Base-by-base conservation (phyloP, 495 filamentous ascomycete species). In the Talaromyces ruber region DNA sequence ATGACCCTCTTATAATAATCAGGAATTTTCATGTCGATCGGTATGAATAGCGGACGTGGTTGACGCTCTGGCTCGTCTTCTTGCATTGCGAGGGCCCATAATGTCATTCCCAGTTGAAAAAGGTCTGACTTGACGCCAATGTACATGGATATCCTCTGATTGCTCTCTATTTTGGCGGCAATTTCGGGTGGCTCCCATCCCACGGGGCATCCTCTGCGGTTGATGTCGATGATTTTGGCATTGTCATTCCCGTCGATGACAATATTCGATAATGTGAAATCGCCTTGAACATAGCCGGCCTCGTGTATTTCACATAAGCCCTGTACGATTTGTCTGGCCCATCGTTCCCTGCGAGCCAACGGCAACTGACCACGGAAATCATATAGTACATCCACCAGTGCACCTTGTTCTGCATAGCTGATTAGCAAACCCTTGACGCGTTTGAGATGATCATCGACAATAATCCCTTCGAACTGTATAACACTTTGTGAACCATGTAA, bases 111-210 rank as follows among this genome's bases (percentile, higher is more conserved):
- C 3, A 98, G 80, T 68, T 98, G 94, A 68, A 87, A 98, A 2
- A 98, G 79, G 72, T 98, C 94, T 0, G 93, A 96, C 72, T 98
- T 98, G 73, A 97, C 91, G 5, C 94, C 94, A 70, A 98, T 98
- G 70, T 96, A 97, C 90, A 98, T 97, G 28, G 91, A 89, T 29
- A 98, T 94, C 26, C 92, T 83, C 70, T 97, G 94, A 60, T 91
- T 91, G 75, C 88, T 93, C 58, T 93, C 86, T 62, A 98, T 95
- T 66, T 97, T 85, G 0, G 84, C 82, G 8, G 86, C 86, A 47
- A 96, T 89, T 73, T 98, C 94, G 1, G 95, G 95, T 3, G 95
- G 93, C 68, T 98, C 94, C 94, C 94, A 98, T 34, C 93, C 94
- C 2, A 98, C 91, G 0, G 94, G 94, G 65, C 94, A 98, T 14